Evolutionary conservation across 805 yeast species (phyloP).

Genomic region (Cephaloascus fragrans): DNA sequence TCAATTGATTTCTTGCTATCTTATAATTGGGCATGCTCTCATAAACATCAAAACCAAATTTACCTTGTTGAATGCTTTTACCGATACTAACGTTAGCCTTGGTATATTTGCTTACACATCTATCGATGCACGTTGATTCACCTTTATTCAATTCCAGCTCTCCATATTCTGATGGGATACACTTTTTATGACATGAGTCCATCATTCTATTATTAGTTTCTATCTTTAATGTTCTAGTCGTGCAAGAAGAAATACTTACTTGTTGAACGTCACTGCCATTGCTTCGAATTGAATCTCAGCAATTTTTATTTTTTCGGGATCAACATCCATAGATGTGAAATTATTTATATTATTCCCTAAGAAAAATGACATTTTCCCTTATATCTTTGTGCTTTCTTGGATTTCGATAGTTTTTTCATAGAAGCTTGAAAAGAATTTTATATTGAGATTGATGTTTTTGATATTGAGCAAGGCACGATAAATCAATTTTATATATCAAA

Average conservation of each 20-base stretch:
- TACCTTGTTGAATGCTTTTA: slow-evolving; percentile 8
- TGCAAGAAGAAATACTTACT: slow-evolving; percentile 11
- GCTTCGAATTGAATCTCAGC: slow-evolving; percentile 67
- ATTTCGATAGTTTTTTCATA: neutral
- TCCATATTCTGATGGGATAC: slow-evolving; percentile 78
- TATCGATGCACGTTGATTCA: slow-evolving; percentile 70
- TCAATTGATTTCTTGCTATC: neutral
- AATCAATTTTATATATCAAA: no score
- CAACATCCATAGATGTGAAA: slow-evolving; percentile 35
- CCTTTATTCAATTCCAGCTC: slow-evolving; percentile 83
- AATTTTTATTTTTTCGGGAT: slow-evolving; percentile 48
- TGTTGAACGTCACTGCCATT: slow-evolving; percentile 43
- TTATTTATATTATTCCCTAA: slow-evolving; percentile 35
- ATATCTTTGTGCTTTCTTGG: neutral
- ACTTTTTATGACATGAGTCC: slow-evolving; percentile 58
- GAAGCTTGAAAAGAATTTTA: neutral
- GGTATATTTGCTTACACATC: slow-evolving; percentile 82
- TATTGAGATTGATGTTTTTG: no score
- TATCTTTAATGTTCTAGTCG: neutral
- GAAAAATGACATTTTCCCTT: slow-evolving; percentile 48
- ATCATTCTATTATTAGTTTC: slow-evolving; percentile 30
- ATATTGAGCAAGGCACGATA: no score
- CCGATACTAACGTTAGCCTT: slow-evolving; percentile 60
- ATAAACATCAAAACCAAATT: neutral
- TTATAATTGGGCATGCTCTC: neutral